Conservation (phyloP, 2,329 filamentous ascomycete genomes). For the Lasiodiplodia sp. region DNA sequence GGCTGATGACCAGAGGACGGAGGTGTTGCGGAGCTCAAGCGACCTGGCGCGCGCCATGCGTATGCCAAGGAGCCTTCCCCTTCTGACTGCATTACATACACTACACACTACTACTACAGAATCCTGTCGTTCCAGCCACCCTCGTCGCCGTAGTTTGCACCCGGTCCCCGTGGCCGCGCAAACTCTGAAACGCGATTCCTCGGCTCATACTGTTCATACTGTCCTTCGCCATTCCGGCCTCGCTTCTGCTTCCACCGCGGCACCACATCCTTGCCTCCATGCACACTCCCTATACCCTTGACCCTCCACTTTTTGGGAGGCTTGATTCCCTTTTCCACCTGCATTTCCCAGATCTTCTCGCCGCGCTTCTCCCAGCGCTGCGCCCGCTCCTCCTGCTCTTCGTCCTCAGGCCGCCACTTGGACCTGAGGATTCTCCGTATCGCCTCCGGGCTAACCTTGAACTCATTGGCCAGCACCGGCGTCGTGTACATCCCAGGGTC, state of each 20-base stretch:
- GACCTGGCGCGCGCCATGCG: conserved; percentile 14
- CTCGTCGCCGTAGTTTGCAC: neutral
- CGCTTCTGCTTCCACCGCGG: conserved; percentile 16
- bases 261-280: neutral
- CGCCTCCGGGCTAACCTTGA: conserved; percentile 85
- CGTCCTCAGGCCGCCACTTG: conserved; percentile 71
- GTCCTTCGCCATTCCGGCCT: neutral
- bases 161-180: neutral
- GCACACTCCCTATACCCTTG: conserved; percentile 46
- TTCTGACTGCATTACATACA: neutral
- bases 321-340: conserved; percentile 60
- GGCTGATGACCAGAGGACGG: conserved; percentile 21
- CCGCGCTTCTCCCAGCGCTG: conserved; percentile 57
- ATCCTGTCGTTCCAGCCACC: conserved; percentile 20
- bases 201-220: neutral
- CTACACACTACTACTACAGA: neutral
- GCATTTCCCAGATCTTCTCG: conserved; percentile 56
- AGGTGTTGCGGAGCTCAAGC: conserved; percentile 29
- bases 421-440: conserved; percentile 85
- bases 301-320: conserved; percentile 62
- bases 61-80: conserved; percentile 22
- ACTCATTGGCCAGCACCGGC: conserved; percentile 74
- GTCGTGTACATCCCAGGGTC: conserved; percentile 82
- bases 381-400: conserved; percentile 53
- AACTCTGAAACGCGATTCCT: neutral